A percentile compares a stretch with the other conserved stretches of the same genome.
These are phyloP conservation scores for Eimeria brunetti DNA, from an alignment of 169 alveolate species.

Conservation along the genomic window DNA sequence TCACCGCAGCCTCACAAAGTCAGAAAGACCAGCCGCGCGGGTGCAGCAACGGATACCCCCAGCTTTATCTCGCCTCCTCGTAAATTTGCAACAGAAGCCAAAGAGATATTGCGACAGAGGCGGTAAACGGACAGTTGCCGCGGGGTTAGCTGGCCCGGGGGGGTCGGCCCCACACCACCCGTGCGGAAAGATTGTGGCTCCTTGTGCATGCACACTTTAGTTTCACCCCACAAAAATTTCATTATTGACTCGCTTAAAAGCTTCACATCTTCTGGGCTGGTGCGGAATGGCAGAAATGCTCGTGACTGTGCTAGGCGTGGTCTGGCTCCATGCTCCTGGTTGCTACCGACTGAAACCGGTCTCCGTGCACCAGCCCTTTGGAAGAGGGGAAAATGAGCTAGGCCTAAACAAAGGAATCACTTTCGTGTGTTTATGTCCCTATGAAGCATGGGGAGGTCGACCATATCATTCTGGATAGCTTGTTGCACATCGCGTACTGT, in stretches of 20 bases:
- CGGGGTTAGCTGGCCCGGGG: neutral
- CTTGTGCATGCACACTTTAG: neutral
- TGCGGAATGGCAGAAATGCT: neutral
- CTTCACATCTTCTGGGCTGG: neutral
- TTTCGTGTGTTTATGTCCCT: neutral
- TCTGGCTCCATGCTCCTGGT: neutral
- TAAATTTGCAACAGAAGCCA: neutral
- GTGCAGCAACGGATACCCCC: neutral
- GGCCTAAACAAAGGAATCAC: neutral
- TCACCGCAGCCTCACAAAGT: neutral
- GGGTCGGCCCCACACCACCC: slow-evolving; percentile 12
- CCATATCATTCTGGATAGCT: neutral
- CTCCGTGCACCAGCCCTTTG: neutral
- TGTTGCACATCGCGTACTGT: neutral
- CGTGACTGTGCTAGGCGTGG: neutral
- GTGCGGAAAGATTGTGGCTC: neutral
- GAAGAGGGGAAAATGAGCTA: neutral
- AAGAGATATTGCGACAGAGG: neutral
- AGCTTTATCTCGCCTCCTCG: neutral
- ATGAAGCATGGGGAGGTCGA: neutral
- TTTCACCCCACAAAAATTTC: neutral
- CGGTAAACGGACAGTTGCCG: neutral
- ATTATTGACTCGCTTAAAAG: neutral
- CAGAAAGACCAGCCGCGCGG: neutral
- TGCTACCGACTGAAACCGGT: neutral